Evolutionary conservation across 2,329 filamentous ascomycete genomes (phyloP).

Genomic region (Cordyceps farinosa): DNA sequence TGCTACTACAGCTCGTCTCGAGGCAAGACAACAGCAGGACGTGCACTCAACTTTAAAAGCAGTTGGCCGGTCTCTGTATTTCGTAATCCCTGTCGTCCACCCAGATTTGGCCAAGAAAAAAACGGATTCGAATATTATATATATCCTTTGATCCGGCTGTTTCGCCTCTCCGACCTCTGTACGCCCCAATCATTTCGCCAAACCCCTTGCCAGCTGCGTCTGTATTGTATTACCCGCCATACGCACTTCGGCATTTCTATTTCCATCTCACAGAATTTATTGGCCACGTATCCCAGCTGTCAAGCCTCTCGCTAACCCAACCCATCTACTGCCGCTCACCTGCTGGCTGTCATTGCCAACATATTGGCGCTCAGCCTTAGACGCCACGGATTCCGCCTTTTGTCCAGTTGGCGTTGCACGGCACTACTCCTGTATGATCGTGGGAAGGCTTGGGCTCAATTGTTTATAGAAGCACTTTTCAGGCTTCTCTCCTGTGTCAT

Average conservation of each 20-base stretch:
- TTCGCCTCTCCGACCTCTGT: conserved; percentile 13
- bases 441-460: neutral
- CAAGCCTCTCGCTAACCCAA: neutral
- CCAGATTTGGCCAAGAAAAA: neutral
- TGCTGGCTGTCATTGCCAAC: neutral
- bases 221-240: conserved; percentile 6
- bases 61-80: neutral
- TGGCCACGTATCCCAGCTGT: conserved; percentile 2
- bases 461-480: neutral
- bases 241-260: conserved; percentile 3
- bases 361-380: conserved; percentile 5
- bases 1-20: neutral
- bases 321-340: neutral
- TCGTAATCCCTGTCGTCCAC: neutral
- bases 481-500: neutral
- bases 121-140: neutral
- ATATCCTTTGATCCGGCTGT: neutral
- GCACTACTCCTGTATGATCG: neutral
- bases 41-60: neutral
- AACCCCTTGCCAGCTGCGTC: conserved; percentile 13
- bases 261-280: conserved; percentile 7
- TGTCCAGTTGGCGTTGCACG: neutral
- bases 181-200: conserved; percentile 15
- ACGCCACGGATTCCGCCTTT: neutral
- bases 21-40: neutral